phyloP scores from a whole-genome alignment of 176 grass and related monocot species.

The Saccharum spontaneum region DNA sequence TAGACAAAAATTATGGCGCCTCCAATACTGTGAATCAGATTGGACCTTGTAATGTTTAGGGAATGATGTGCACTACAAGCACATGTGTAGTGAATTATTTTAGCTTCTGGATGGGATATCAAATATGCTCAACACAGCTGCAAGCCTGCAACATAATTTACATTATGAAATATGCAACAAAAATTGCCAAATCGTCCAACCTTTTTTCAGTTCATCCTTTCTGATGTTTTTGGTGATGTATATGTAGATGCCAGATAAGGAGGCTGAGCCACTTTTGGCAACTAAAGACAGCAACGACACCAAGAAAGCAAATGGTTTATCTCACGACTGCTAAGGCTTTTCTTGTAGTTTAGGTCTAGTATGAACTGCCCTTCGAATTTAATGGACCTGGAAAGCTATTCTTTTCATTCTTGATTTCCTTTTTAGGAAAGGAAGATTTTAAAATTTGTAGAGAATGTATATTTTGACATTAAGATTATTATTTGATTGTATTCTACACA shows the following conservation, averaged over 20 bases:
- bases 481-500: conserved; percentile 40
- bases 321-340: conserved; percentile 58
- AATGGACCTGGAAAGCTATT: conserved; percentile 60
- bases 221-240: conserved; percentile 22
- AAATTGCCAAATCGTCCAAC: not conserved
- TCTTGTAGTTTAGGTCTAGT: conserved; percentile 58
- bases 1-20: not conserved
- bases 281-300: conserved; percentile 64
- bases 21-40: conserved; percentile 14
- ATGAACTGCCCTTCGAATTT: conserved; percentile 44
- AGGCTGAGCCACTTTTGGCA: conserved; percentile 78
- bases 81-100: not conserved
- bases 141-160: conserved; percentile 1
- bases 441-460: conserved; percentile 48
- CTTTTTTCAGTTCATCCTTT: conserved; percentile 20
- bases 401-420: conserved; percentile 66
- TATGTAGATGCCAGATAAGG: conserved; percentile 84
- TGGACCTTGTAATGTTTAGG: conserved; percentile 9
- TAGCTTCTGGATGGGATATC: not conserved
- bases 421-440: conserved; percentile 43
- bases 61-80: not conserved
- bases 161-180: not conserved
- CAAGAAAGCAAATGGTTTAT: conserved; percentile 84
- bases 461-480: conserved; percentile 46
- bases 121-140: not conserved